Evolutionary conservation across 768 basidiomycete species (phyloP), one percentile per base, ranked within the genome.

Genomic region (Lanmaoa rubissima): DNA sequence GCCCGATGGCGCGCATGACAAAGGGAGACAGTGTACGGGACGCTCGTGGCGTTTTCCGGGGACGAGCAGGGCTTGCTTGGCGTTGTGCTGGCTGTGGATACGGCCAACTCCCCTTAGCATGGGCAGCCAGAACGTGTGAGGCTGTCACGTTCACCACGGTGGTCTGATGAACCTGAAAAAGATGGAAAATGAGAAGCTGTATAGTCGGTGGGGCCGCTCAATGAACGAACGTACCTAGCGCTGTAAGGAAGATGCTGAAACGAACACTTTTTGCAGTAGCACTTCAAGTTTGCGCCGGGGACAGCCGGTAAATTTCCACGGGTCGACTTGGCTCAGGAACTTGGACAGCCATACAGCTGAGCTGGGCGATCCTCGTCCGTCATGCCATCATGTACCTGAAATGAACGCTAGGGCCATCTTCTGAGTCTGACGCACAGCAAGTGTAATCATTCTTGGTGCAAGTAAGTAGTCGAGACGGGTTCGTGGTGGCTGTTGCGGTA

Each of bases 101-200:
- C 79, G 75, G 67, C 78, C 72, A 68, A 75, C 79, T 75, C 81
- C 82, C 82, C 80, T 83, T 74, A 84, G 86, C 87, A 89, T 89
- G 82, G 82, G 84, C 84, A 83, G 80, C 77, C 78, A 78, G 78
- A 64, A 62, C 55, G 71, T 60, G 65, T 62, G 67, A 63, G 71
- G 65, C 65, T 61, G 66, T 65, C 72, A 64, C 66, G 67, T 67
- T 67, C 67, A 67, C 72, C 73, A 69, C 73, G 69, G 73, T 72
- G 69, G 61, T 64, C 67, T 74, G 52, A 55, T 53, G 55, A 57
- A 61, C 49, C 59, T 54, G 51, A n/a, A 26, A 6, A 43, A 11
- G 41, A 36, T 10, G 4, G 36, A 53, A 38, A 50, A 52, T 40
- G 39, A 57, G 46, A 28, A 28, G 28, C 28, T 28, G 28, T 28